These are phyloP conservation scores for Fusarium sp. DNA, from an alignment of 2,329 filamentous ascomycete genomes.

Conservation along the genomic window DNA sequence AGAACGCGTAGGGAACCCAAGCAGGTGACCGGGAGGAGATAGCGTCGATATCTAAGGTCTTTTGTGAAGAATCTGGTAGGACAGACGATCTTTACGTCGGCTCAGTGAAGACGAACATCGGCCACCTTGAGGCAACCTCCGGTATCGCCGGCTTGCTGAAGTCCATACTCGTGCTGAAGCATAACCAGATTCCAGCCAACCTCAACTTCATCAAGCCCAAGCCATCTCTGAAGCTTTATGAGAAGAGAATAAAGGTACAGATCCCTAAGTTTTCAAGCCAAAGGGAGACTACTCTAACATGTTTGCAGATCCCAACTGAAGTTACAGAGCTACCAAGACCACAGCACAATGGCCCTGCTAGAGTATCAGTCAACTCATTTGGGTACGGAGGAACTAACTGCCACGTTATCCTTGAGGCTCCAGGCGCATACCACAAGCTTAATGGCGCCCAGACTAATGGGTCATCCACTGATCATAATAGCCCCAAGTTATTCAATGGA, in stretches of 20 bases:
- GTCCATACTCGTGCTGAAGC: background rate
- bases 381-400: conserved; percentile 12
- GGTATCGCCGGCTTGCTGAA: conserved; percentile 2
- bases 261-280: too few species aligned
- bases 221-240: conserved; percentile 1
- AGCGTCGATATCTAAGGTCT: background rate
- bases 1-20: background rate
- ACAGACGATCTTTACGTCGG: conserved; percentile 1
- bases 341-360: background rate
- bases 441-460: background rate
- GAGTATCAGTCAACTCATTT: conserved; percentile 8
- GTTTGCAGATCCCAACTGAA: background rate
- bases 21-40: conserved; percentile 9
- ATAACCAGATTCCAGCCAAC: background rate
- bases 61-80: background rate
- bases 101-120: conserved; percentile 8
- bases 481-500: rapidly evolving
- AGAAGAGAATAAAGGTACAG: background rate
- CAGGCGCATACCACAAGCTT: background rate
- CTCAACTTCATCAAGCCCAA: conserved; percentile 7
- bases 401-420: background rate
- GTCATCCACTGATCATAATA: background rate
- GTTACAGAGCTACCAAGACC: background rate
- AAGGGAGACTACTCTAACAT: background rate
- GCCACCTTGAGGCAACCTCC: conserved; percentile 2